A percentile compares a stretch with the other conserved stretches of the same genome.
phyloP scores from a whole-genome alignment of 2,329 filamentous ascomycete genomes.

The Arthrobotrys pseudoclavata region DNA sequence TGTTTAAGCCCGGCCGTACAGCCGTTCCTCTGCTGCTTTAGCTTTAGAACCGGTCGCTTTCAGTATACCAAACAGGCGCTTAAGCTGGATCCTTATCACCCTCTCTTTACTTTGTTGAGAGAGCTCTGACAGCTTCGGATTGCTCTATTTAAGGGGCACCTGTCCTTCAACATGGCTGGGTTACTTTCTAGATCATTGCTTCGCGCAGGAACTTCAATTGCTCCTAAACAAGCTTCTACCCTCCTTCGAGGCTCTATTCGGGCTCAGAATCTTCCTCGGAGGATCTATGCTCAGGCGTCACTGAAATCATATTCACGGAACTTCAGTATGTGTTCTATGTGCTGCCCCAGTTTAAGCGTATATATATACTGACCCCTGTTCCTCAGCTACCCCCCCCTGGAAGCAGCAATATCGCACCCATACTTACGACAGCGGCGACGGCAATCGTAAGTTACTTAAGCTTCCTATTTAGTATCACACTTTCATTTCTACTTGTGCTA shows the following conservation, averaged over 20 bases:
- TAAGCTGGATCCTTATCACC: conserved; percentile 22
- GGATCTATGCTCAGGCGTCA: conserved; percentile 9
- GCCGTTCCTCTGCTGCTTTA: conserved; percentile 17
- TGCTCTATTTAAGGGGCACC: conserved; percentile 47
- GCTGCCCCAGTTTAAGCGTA: background rate
- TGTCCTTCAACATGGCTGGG: conserved; percentile 57
- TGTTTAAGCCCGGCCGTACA: conserved; percentile 35
- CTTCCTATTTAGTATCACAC: background rate
- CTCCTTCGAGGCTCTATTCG: conserved; percentile 21
- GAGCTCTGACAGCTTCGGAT: conserved; percentile 10
- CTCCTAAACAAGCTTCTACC: conserved; percentile 26
- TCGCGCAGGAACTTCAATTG: conserved; percentile 38
- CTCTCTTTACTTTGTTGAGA: conserved; percentile 11
- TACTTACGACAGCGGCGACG: conserved; percentile 53
- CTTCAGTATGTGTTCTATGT: conserved; percentile 30
- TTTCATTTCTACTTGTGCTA: background rate
- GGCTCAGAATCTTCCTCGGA: conserved; percentile 31
- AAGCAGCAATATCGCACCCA: conserved; percentile 52
- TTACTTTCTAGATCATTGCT: conserved; percentile 54
- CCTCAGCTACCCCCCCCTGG: conserved; percentile 27
- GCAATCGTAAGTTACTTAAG: conserved; percentile 46
- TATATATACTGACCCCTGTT: conserved; percentile 14
- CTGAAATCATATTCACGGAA: conserved; percentile 16
- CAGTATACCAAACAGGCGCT: conserved; percentile 17
- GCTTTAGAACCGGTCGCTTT: conserved; percentile 2